Base-by-base conservation (phyloP, 768 basidiomycete species). In the Solioccasus polychromus region DNA sequence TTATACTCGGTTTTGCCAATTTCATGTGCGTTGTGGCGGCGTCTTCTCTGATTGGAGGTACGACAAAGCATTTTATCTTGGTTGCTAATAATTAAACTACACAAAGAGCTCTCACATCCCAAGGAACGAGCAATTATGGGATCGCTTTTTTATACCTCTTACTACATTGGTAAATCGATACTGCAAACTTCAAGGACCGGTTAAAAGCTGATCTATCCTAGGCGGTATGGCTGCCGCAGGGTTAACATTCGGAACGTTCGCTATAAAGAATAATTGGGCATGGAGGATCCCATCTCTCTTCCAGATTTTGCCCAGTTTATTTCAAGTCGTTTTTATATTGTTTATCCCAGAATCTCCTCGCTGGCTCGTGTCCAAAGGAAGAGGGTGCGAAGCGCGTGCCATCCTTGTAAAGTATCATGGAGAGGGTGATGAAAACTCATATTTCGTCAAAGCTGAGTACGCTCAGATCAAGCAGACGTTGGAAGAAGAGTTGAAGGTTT, bases 321-420 rank as follows among this genome's bases (percentile, higher is more conserved):
- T 83, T 17, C 82, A 84, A 50, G 57, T 83, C 35, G 47, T 28
- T 68, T 83, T 83, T 60, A 68, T 82, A 39, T 74, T 63, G 55
- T 76, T 78, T 58, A 65, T 82, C 20, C 80, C 80, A 7, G 81
- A 84, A 54, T 80, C 78, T 5, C 81, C 81, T 9, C 72, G 78
- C 37, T 83, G 80, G 80, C 69, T 83, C 3, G 68, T 82, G 23
- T 75, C 78, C 3, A 75, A 74, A 39, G 80, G 81, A 22, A 72
- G 79, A 15, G 61, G 60, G 2, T 69, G 69, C 0, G 77, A 81
- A 48, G 80, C 79, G 0, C 60, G 63, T 40, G 64, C 58, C 1
- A 69, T 78, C 32, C 68, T 83, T 23, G 71, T 63, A 14, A 79
- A 77, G 45, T 83, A 82, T 42, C 81, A 83, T 50, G 81, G 77